phyloP scores from a whole-genome alignment of 305 asterid genomes.

The Caryopteris hybrid region DNA sequence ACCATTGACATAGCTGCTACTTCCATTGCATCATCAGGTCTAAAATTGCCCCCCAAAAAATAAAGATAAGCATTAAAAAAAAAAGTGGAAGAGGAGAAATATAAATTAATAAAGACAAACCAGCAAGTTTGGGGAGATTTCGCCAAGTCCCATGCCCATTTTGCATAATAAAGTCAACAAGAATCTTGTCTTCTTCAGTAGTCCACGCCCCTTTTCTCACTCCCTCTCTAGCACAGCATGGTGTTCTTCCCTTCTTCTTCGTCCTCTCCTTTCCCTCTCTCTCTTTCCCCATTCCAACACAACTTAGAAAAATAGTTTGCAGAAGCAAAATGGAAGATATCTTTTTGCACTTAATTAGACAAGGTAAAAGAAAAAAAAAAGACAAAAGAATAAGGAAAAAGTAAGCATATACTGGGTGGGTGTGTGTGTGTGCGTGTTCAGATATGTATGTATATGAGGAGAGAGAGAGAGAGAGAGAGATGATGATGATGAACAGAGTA shows the following conservation, averaged over 20 bases:
- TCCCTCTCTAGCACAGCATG: constrained; percentile 39
- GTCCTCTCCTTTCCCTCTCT: constrained; percentile 22
- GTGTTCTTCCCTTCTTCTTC: constrained; percentile 10
- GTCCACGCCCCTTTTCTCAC: constrained; percentile 46
- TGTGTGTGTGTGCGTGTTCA: too few species aligned
- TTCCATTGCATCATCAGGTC: constrained; percentile 3
- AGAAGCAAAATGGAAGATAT: too few species aligned
- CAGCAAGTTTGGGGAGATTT: constrained; percentile 67
- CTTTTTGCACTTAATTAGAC: too few species aligned
- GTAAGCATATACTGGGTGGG: too few species aligned
- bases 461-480: constrained; percentile 12
- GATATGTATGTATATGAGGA: neutral
- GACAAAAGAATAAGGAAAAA: too few species aligned
- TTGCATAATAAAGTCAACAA: constrained; percentile 44
- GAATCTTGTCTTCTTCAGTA: constrained; percentile 53
- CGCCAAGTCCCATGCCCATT: constrained; percentile 73
- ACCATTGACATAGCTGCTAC: too few species aligned
- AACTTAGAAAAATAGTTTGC: neutral
- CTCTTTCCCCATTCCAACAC: constrained; percentile 21
- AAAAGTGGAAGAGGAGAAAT: neutral
- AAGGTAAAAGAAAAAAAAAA: too few species aligned
- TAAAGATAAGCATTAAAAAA: neutral
- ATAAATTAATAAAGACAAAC: constrained; percentile 18
- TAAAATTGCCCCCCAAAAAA: constrained; percentile 4
- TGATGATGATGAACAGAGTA: constrained; percentile 8